phyloP scores from a whole-genome alignment of 2,329 filamentous ascomycete species.

The Davidsoniella australis region DNA sequence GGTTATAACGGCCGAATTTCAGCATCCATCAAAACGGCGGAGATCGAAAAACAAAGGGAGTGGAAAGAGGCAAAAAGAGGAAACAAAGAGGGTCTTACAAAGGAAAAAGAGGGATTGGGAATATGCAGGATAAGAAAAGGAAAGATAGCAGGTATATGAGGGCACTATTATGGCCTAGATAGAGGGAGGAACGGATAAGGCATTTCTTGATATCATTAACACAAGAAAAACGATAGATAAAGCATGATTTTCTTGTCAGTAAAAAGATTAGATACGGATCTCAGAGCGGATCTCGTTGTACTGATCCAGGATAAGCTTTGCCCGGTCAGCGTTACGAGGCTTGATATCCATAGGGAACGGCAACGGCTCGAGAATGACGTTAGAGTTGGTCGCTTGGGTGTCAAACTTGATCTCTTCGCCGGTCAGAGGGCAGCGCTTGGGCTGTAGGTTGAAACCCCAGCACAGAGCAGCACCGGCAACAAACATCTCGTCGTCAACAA shows the following conservation, averaged over 20 bases:
- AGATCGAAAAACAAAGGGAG: too few species aligned
- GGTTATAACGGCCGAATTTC: too few species aligned
- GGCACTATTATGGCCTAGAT: neutral
- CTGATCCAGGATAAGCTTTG: conserved; percentile 21
- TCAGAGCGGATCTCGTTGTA: conserved; percentile 21
- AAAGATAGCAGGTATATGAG: too few species aligned
- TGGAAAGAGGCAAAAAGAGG: too few species aligned
- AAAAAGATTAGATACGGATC: conserved; percentile 16
- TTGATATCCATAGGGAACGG: conserved; percentile 29
- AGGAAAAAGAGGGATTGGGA: too few species aligned
- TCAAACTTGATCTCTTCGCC: conserved; percentile 28
- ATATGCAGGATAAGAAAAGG: too few species aligned
- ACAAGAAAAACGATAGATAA: neutral
- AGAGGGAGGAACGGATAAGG: neutral
- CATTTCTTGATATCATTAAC: neutral
- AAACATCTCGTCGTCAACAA: conserved; percentile 43
- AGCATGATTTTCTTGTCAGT: neutral
- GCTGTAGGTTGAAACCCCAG: conserved; percentile 31
- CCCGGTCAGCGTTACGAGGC: conserved; percentile 24
- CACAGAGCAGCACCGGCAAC: conserved; percentile 29
- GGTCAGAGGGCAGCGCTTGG: conserved; percentile 25
- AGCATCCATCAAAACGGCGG: too few species aligned
- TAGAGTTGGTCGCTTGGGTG: conserved; percentile 32
- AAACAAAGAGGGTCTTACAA: too few species aligned
- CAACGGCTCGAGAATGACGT: conserved; percentile 34